These are phyloP conservation scores for Hymenoscyphus fraxineus DNA, from an alignment of 2,329 filamentous ascomycete genomes.

Conservation along the genomic window DNA sequence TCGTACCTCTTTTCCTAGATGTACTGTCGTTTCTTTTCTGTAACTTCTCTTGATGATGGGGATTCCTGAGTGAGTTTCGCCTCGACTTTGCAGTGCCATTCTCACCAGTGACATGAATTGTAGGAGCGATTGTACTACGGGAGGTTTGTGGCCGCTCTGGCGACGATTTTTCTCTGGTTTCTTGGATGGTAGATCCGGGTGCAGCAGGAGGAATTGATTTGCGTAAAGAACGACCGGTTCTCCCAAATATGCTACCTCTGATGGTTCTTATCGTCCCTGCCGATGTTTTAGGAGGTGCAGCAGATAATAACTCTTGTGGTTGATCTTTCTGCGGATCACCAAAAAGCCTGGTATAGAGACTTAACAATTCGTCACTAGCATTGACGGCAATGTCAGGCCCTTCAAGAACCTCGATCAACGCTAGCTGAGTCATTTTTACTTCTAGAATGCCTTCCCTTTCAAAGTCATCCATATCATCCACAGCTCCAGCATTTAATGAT, in stretches of 20 bases:
- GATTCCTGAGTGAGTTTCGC: constrained; percentile 21
- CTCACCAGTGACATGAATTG: constrained; percentile 74
- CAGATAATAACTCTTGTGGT: constrained; percentile 31
- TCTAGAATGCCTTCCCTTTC: constrained; percentile 89
- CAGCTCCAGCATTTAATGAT: constrained; percentile 45
- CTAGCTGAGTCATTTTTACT: constrained; percentile 90
- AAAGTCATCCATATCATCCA: constrained; percentile 76
- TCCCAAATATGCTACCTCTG: constrained; percentile 75
- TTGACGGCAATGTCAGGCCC: constrained; percentile 84
- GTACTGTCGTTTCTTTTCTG: constrained; percentile 37
- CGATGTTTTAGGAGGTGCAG: constrained; percentile 61
- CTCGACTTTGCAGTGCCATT: constrained; percentile 40
- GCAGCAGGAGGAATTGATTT: constrained; percentile 40
- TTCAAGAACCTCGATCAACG: constrained; percentile 77
- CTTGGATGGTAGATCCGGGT: constrained; percentile 33
- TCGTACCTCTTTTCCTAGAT: constrained; percentile 40
- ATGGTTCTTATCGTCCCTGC: constrained; percentile 67
- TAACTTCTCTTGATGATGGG: constrained; percentile 37
- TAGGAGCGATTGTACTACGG: constrained; percentile 46
- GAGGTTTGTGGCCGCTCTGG: constrained; percentile 32
- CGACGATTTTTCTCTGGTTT: constrained; percentile 34
- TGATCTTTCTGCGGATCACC: constrained; percentile 50
- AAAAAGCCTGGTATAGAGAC: constrained; percentile 78
- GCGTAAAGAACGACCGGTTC: constrained; percentile 42
- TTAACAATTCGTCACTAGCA: constrained; percentile 77